Base-by-base conservation (phyloP, 176 grass and related monocot genomes). In the Paspalum vaginatum region DNA sequence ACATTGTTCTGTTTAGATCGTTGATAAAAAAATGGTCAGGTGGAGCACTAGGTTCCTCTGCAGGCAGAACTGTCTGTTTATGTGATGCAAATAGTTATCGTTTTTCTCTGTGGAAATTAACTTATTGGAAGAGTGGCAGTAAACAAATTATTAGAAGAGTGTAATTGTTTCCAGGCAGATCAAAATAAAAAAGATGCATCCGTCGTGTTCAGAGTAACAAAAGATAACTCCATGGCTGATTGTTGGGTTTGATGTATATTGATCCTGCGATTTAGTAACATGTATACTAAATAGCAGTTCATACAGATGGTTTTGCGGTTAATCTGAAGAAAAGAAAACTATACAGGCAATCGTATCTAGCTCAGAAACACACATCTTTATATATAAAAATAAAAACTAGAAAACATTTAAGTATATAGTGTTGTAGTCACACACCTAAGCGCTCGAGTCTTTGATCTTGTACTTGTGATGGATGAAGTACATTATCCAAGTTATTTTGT, bases 341-440 rank as follows among this genome's bases (percentile, higher is more conserved):
- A 43, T 41, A 78, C 24, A 5, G 24, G 53, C 50, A n/a, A 25
- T 43, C 70, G 27, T 64, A 40, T 85, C 65, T 72, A 74, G 21
- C 75, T 78, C n/a, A 67, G 52, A 74, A 85, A 70, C 27, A 78
- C 5, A 2, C 77, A 77, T 39, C 66, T 32, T 9, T 17, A 44
- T 47, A 61, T 66, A 45, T 26, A 53, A 78, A 42, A 71, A 5
- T 14, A 5, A 58, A 85, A 63, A 20, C 8, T 81, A 43, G 56
- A 47, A 37, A 86, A 42, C 20, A 59, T 24, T 59, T 12, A 68
- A 50, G 27, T 68, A 89, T 22, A 62, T 42, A 37, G 65, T 66
- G 49, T 61, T 55, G 57, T 61, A 62, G 63, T 82, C 51, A 75
- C 77, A 75, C 38, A 88, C 90, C 83, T 86, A 84, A 73, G 25